phyloP scores from a whole-genome alignment of 2,329 filamentous ascomycete species.

The Alternaria consortialis region DNA sequence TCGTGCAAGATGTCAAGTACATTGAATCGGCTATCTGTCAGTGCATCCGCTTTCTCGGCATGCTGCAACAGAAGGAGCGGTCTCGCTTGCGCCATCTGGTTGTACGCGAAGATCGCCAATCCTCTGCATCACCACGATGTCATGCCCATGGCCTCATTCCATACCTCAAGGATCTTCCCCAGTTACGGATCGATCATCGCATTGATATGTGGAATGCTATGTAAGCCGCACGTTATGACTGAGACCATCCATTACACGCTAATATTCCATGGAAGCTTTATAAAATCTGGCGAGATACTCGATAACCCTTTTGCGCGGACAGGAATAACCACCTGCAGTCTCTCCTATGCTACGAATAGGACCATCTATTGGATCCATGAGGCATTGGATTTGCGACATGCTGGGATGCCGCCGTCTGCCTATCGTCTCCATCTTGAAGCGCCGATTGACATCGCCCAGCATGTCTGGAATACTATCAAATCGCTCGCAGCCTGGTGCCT shows the following conservation, averaged over 20 bases:
- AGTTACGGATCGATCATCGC: not conserved
- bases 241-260: not conserved
- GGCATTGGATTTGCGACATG: not conserved
- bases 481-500: not conserved
- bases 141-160: not conserved
- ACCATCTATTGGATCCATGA: not conserved
- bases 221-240: not conserved
- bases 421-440: not conserved
- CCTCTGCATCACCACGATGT: not conserved
- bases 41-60: not conserved
- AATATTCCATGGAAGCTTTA: not conserved
- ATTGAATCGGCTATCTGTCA: not conserved
- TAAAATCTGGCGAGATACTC: not conserved
- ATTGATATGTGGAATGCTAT: not conserved
- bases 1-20: not conserved
- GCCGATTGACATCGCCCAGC: not conserved
- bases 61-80: not conserved
- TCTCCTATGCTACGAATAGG: not conserved
- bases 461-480: not conserved
- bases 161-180: not conserved
- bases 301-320: no score
- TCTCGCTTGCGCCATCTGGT: not conserved
- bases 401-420: not conserved
- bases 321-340: not conserved
- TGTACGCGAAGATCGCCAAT: not conserved